Percentiles rank a stretch among this genome's conserved stretches.
phyloP scores from a whole-genome alignment of 345 rosid species.

The Salix koriyanagi region DNA sequence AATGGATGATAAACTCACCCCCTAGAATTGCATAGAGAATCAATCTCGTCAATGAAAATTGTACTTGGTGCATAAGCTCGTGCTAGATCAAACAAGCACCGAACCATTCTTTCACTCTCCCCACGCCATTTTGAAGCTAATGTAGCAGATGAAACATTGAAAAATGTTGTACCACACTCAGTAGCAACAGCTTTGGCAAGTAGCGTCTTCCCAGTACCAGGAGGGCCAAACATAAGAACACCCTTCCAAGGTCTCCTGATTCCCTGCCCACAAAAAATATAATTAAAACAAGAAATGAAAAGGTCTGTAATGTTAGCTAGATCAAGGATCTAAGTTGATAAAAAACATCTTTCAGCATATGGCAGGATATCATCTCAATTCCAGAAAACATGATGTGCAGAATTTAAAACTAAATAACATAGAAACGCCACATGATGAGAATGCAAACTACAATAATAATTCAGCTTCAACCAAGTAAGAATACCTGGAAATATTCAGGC shows the following conservation, averaged over 20 bases:
- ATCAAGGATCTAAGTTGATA: neutral
- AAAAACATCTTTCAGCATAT: neutral
- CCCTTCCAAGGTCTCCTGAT: constrained; percentile 99
- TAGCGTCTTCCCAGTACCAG: constrained; percentile 95
- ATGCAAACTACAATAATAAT: neutral
- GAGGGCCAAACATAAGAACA: constrained; percentile 99
- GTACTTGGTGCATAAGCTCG: constrained; percentile 98
- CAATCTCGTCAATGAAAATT: constrained; percentile 93
- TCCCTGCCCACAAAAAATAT: constrained; percentile 49
- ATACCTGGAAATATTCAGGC: constrained; percentile 99
- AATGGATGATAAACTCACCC: constrained; percentile 52
- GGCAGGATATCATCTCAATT: neutral
- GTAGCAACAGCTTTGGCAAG: constrained; percentile 98
- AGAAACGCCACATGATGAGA: neutral
- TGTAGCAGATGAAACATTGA: constrained; percentile 94
- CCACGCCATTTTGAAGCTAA: constrained; percentile 98
- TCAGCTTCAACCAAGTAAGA: constrained; percentile 10
- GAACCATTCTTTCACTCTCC: constrained; percentile 98
- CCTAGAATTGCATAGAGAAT: constrained; percentile 91
- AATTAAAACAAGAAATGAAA: neutral
- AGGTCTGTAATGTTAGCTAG: neutral
- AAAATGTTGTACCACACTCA: constrained; percentile 94
- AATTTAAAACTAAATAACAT: neutral
- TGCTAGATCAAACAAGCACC: constrained; percentile 90
- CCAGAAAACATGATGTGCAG: neutral